A percentile compares a stretch with the other conserved stretches of the same genome.
Conservation (phyloP, 495 filamentous ascomycete species). For the Bryoglossum gracile region DNA sequence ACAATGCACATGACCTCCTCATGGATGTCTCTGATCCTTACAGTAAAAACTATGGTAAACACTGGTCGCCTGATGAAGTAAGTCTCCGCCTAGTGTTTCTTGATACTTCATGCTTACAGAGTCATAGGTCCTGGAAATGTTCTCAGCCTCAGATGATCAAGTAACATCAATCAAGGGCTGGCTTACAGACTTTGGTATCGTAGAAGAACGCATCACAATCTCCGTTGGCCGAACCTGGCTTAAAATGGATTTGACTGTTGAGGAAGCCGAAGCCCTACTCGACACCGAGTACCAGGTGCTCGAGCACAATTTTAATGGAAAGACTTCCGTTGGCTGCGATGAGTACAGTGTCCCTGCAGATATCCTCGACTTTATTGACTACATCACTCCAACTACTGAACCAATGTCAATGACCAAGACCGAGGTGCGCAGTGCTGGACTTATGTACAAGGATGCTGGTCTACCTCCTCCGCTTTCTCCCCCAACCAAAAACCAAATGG, state of each 20-base stretch:
- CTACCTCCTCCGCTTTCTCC: too few relatives aligned
- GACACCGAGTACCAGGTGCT: slow-evolving; percentile 10
- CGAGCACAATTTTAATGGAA: slow-evolving; percentile 4
- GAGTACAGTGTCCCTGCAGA: slow-evolving; percentile 24
- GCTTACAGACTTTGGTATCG: slow-evolving; percentile 4
- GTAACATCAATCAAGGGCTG: slow-evolving; percentile 1
- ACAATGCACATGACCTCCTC: neutral
- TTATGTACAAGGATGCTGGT: too few relatives aligned
- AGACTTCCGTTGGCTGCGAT: slow-evolving; percentile 18
- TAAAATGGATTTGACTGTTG: slow-evolving; percentile 6
- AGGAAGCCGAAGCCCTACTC: slow-evolving; percentile 14
- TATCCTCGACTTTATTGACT: slow-evolving; percentile 19
- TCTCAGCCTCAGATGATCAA: slow-evolving; percentile 1
- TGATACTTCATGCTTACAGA: neutral
- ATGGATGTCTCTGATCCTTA: slow-evolving; percentile 1
- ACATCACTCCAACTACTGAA: slow-evolving; percentile 22
- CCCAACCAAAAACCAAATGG: too few relatives aligned
- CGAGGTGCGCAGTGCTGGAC: too few relatives aligned
- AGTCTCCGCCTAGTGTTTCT: neutral
- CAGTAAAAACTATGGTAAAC: neutral
- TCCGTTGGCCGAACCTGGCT: slow-evolving; percentile 3
- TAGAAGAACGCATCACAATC: slow-evolving; percentile 4
- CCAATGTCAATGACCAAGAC: neutral
- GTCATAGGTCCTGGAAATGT: slow-evolving; percentile 4
- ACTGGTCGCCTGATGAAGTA: slow-evolving; percentile 3